Base-by-base conservation (phyloP, 2,329 filamentous ascomycete species). In the Arthrobotrys musiformis region DNA sequence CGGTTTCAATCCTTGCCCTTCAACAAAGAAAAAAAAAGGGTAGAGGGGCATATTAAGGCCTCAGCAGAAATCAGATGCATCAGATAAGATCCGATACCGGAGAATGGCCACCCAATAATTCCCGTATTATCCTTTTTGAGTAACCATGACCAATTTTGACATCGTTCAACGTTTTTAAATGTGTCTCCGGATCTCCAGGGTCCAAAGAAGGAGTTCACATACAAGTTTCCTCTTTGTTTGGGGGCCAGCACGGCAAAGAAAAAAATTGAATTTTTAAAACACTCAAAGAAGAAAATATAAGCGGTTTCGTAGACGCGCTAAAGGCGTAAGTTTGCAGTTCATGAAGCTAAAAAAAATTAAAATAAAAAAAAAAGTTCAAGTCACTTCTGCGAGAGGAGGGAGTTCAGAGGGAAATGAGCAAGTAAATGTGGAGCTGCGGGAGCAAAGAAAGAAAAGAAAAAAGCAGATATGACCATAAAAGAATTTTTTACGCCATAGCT, bases 81-180 rank as follows among this genome's bases (percentile, higher is more conserved):
- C 73, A 66, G 73, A 77, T 77, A 77, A 77, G 66, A 77, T 77
- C 73, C 73, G 73, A 70, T 77, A 77, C 73, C 73, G 73, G 73
- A 77, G 73, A 64, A 64, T 50, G 56, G 19, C 44, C 64, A 50
- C 24, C n/a, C 28, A 61, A 67, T 50, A 73, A 61, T 73, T 60
- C 50, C 61, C 69, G 69, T 66, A 46, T 62, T 54, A 24, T 50
- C 69, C 69, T 61, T 19, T 64, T 72, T 72, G 68, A 58, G 68
- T 66, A 72, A 72, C 68, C 46, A 64, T 72, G 68, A 64, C 68
- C 58, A 54, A 62, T 70, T 70, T 70, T 70, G 58, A 70, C 67
- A 56, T 70, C 58, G 56, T 37, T 28, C 40, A 64, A 66, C 24
- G 13, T 64, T 44, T 61, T 52, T n/a, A n/a, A 58, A 61, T 73